Evolutionary conservation across 1,139 yeast genomes (phyloP).

Genomic region (Lodderomyces oxycetoniae): DNA sequence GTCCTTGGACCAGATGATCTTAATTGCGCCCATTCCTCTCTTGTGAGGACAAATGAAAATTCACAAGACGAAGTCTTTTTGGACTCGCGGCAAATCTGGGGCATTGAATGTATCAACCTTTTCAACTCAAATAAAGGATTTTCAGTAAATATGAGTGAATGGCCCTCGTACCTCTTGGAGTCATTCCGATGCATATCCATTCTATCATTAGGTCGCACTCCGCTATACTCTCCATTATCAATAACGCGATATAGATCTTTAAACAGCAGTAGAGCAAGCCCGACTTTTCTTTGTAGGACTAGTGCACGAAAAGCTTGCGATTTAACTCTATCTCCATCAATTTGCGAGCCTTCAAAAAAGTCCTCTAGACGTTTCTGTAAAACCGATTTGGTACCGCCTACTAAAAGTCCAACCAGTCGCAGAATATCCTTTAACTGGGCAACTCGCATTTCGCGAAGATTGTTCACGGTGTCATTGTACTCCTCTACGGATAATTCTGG

Average conservation of each 20-base stretch:
- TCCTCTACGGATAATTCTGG: slow-evolving; percentile 48
- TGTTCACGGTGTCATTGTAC: slow-evolving; percentile 14
- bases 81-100: slow-evolving; percentile 23
- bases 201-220: no score
- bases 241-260: slow-evolving; percentile 25
- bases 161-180: slow-evolving; percentile 22
- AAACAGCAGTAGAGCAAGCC: slow-evolving; percentile 36
- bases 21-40: slow-evolving; percentile 26
- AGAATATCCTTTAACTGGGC: slow-evolving; percentile 41
- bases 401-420: slow-evolving; percentile 39
- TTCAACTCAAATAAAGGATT: slow-evolving; percentile 51
- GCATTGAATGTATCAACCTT: slow-evolving; percentile 42
- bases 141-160: slow-evolving; percentile 42
- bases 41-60: slow-evolving; percentile 36
- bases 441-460: slow-evolving; percentile 17
- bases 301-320: slow-evolving; percentile 18
- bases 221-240: slow-evolving; percentile 16
- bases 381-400: slow-evolving; percentile 50
- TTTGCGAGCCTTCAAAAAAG: slow-evolving; percentile 33
- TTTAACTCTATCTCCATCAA: slow-evolving; percentile 29
- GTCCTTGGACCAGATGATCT: slow-evolving; percentile 19
- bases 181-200: slow-evolving; percentile 12
- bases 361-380: slow-evolving; percentile 42
- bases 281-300: slow-evolving; percentile 10
- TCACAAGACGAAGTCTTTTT: slow-evolving; percentile 39